Percentiles rank a stretch among this genome's conserved stretches.
Evolutionary conservation across 352 stramenopile species (phyloP).

Genomic region (Globisporangium heterothallicum): DNA sequence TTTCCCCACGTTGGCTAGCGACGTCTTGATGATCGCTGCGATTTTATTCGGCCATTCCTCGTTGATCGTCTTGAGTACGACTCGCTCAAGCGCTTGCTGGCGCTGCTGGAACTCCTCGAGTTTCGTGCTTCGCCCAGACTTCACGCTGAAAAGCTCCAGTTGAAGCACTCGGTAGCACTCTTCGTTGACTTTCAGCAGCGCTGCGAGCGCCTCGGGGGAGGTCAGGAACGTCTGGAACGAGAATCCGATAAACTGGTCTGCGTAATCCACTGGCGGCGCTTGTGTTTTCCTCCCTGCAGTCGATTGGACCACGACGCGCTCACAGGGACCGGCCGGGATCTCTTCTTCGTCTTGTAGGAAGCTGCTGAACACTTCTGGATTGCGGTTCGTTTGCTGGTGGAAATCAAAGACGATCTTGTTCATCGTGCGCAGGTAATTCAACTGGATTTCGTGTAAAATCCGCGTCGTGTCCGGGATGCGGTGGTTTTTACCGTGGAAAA

Average conservation of each 20-base stretch:
- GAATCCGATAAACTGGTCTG: conserved; percentile 83
- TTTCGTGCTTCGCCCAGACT: conserved; percentile 66
- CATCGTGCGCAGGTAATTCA: conserved; percentile 90
- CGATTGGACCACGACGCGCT: conserved; percentile 26
- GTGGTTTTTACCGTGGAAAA: conserved; percentile 67
- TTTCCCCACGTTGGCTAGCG: conserved; percentile 72
- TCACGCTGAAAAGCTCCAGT: conserved; percentile 77
- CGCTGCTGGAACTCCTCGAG: conserved; percentile 84
- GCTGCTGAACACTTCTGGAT: conserved; percentile 51
- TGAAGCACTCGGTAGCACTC: conserved; percentile 79
- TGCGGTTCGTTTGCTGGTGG: conserved; percentile 47
- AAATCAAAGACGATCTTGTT: conserved; percentile 89
- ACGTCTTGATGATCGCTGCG: conserved; percentile 57
- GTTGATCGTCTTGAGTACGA: conserved; percentile 70
- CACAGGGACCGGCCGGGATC: conserved; percentile 24
- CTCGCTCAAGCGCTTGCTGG: conserved; percentile 65
- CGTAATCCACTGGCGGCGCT: conserved; percentile 69
- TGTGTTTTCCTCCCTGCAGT: conserved; percentile 20
- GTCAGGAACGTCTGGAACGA: conserved; percentile 86
- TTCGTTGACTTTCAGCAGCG: conserved; percentile 81
- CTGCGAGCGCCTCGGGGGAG: conserved; percentile 61
- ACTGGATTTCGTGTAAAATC: conserved; percentile 85
- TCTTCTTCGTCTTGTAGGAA: conserved; percentile 53
- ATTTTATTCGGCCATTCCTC: conserved; percentile 82
- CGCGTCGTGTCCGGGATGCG: conserved; percentile 68